These are phyloP conservation scores for Aspergillus nidulans DNA, from an alignment of 495 filamentous ascomycete genomes.

Conservation along the genomic window DNA sequence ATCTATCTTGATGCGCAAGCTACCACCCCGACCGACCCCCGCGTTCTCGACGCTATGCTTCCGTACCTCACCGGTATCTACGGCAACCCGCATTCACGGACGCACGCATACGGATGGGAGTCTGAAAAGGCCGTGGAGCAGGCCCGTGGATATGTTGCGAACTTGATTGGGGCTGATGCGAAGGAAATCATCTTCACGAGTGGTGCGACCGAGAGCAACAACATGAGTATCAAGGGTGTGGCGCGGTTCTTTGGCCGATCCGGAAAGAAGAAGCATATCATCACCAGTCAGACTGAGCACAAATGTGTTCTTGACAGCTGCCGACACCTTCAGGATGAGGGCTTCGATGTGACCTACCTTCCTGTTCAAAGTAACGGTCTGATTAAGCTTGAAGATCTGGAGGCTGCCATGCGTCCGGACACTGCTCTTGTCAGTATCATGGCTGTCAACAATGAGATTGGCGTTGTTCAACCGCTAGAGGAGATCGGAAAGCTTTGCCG, in stretches of 20 bases:
- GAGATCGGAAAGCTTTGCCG: conserved; percentile 92
- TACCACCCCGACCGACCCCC: conserved; percentile 91
- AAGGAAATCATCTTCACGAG: conserved; percentile 99
- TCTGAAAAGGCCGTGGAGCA: conserved; percentile 89
- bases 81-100: conserved; percentile 95
- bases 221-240: conserved; percentile 98
- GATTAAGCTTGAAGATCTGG: conserved; percentile 79
- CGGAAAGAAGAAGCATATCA: conserved; percentile 97
- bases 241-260: conserved; percentile 87
- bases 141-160: conserved; percentile 76
- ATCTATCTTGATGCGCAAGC: conserved; percentile 99
- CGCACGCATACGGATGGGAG: conserved; percentile 98
- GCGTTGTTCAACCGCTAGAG: conserved; percentile 91
- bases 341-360: conserved; percentile 92
- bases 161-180: conserved; percentile 85
- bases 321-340: conserved; percentile 92
- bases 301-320: conserved; percentile 98
- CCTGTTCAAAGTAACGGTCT: conserved; percentile 82
- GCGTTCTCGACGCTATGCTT: conserved; percentile 94
- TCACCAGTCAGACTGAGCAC: conserved; percentile 96
- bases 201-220: conserved; percentile 97
- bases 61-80: conserved; percentile 91
- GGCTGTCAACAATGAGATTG: conserved; percentile 99
- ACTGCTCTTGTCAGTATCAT: conserved; percentile 93
- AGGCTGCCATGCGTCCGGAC: conserved; percentile 85